Percentiles rank a stretch among this genome's conserved stretches.
Evolutionary conservation across 2,329 filamentous ascomycete genomes (phyloP).

Genomic region (Elsinoe necatrix): DNA sequence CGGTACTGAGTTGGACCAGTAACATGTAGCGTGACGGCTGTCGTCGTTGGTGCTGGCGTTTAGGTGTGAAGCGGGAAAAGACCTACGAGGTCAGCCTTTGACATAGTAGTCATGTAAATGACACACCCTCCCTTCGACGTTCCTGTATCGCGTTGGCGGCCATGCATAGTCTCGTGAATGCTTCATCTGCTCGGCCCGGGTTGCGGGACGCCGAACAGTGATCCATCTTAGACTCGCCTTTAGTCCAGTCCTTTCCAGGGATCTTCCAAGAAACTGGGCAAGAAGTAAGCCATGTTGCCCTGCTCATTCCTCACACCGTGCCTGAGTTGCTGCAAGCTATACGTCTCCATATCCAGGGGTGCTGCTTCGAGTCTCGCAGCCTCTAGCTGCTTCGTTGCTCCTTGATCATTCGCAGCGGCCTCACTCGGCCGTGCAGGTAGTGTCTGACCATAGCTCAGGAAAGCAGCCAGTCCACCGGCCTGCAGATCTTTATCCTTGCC

Average conservation of each 20-base stretch:
- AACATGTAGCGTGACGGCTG: not conserved
- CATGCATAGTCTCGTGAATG: no score
- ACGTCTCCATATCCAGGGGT: constrained; percentile 8
- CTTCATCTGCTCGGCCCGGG: no score
- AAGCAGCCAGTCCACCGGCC: constrained; percentile 3
- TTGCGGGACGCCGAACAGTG: no score
- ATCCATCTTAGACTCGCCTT: not conserved
- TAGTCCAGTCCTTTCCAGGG: constrained; percentile 57
- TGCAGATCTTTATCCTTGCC: constrained; percentile 3
- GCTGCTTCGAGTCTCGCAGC: not conserved
- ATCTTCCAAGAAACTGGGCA: constrained; percentile 60
- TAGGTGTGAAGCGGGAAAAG: not conserved
- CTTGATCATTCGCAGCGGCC: not conserved
- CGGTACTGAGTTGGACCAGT: not conserved
- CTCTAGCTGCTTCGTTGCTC: not conserved
- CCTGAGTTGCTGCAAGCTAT: constrained; percentile 31
- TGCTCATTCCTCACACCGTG: constrained; percentile 37
- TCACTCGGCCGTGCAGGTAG: not conserved
- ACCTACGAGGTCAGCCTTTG: not conserved
- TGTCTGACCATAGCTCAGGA: constrained; percentile 6
- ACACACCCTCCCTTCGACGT: not conserved
- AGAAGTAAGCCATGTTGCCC: constrained; percentile 62
- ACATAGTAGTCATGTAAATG: not conserved
- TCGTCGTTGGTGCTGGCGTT: not conserved
- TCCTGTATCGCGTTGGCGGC: no score